These are phyloP conservation scores for Gentiana straminea DNA, from an alignment of 257 asterid genomes.

Conservation along the genomic window DNA sequence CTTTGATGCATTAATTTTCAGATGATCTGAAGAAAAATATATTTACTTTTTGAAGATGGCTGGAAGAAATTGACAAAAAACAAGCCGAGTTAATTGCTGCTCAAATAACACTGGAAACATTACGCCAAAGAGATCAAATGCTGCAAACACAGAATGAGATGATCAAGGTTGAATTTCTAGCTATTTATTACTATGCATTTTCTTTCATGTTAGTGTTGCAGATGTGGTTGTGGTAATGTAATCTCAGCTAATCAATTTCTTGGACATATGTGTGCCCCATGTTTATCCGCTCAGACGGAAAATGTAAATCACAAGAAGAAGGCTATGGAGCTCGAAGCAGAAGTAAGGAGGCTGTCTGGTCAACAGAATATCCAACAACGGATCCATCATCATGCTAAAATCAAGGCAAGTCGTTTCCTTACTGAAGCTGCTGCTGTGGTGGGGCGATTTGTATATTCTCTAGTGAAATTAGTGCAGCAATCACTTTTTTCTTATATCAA, in stretches of 20 bases:
- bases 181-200: not conserved
- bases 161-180: constrained; percentile 47
- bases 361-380: constrained; percentile 97
- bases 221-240: too few species aligned
- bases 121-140: constrained; percentile 50
- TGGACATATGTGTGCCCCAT: constrained; percentile 1
- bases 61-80: constrained; percentile 85
- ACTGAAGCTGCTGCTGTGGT: not conserved
- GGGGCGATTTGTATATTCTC: too few species aligned
- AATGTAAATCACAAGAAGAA: constrained; percentile 51
- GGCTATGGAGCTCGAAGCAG: constrained; percentile 69
- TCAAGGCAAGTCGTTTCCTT: constrained; percentile 38
- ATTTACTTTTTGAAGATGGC: constrained; percentile 52
- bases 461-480: not conserved
- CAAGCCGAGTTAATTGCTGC: constrained; percentile 86
- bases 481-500: not conserved
- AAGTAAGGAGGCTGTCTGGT: constrained; percentile 70
- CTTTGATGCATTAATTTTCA: not conserved
- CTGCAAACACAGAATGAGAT: constrained; percentile 64
- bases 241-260: constrained; percentile 2
- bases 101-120: constrained; percentile 57
- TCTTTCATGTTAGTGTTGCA: too few species aligned
- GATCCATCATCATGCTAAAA: constrained; percentile 96
- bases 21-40: not conserved
- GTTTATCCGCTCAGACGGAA: constrained; percentile 38